Conservation (phyloP, 2,329 filamentous ascomycete species). For the Diaporthe humulicola region DNA sequence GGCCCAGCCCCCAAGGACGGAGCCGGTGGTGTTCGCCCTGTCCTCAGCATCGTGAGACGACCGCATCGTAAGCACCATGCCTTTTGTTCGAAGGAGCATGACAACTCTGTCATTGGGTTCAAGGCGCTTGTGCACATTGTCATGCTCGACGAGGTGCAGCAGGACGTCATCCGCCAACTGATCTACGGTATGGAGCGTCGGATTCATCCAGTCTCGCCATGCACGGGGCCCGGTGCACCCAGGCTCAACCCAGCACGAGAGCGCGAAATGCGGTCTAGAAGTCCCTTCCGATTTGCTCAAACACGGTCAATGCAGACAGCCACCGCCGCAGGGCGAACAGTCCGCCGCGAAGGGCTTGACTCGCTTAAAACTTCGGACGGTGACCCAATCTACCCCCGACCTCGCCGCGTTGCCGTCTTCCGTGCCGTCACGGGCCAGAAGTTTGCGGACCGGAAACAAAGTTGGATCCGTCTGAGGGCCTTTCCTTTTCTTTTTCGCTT, state of each 20-base stretch:
- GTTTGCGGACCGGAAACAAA: constrained; percentile 8
- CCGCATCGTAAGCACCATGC: neutral
- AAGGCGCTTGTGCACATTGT: neutral
- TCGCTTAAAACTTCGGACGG: constrained; percentile 18
- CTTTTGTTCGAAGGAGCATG: neutral
- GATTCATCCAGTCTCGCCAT: constrained; percentile 13
- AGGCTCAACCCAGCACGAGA: constrained; percentile 11
- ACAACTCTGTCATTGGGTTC: neutral
- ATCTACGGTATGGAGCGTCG: constrained; percentile 15
- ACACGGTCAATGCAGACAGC: constrained; percentile 28
- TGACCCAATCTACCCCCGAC: constrained; percentile 3
- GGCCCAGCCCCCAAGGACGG: constrained; percentile 2
- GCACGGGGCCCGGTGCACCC: neutral
- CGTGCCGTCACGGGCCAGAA: constrained; percentile 1
- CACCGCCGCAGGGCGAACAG: constrained; percentile 20
- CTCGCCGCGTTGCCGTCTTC: constrained; percentile 4
- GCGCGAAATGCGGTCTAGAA: neutral
- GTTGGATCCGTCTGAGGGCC: constrained; percentile 9
- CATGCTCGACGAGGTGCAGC: neutral
- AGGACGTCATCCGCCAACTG: constrained; percentile 17
- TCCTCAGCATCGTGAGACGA: constrained; percentile 21
- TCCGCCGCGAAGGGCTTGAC: constrained; percentile 10
- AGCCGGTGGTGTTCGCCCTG: neutral
- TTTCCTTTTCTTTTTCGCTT: neutral
- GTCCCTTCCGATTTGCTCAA: constrained; percentile 18